Evolutionary conservation across 1,139 yeast species (phyloP).

Genomic region (Saccharomyces pastorianus): DNA sequence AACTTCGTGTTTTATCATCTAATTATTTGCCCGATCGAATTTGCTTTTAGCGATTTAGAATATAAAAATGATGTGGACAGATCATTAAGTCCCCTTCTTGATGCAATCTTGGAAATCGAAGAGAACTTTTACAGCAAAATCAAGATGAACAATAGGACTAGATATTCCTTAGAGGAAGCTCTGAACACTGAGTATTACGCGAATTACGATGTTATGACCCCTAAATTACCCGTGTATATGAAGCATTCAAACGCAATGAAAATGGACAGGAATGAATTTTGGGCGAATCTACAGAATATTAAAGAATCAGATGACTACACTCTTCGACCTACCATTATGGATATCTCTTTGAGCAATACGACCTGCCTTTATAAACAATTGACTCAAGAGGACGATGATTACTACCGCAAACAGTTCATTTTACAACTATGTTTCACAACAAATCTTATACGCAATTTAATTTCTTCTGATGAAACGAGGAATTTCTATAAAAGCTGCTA

Average conservation of each 20-base stretch:
- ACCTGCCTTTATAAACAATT: slow-evolving; percentile 19
- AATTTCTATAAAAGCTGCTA: slow-evolving; percentile 17
- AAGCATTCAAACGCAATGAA: slow-evolving; percentile 10
- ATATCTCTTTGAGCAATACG: slow-evolving; percentile 17
- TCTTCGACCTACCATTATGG: slow-evolving; percentile 20
- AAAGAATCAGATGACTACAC: slow-evolving; percentile 6
- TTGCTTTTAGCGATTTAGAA: slow-evolving; percentile 15
- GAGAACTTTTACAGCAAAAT: slow-evolving; percentile 21
- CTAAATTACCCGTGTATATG: slow-evolving; percentile 16
- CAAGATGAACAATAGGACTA: slow-evolving; percentile 12
- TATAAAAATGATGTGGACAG: slow-evolving; percentile 20
- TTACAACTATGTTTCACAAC: slow-evolving; percentile 20
- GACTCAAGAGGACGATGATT: slow-evolving; percentile 19
- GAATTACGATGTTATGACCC: slow-evolving; percentile 9
- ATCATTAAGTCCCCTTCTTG: slow-evolving; percentile 19
- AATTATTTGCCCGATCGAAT: slow-evolving; percentile 19
- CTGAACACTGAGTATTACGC: slow-evolving; percentile 16
- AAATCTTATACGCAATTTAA: slow-evolving; percentile 17
- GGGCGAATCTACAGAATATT: slow-evolving; percentile 11
- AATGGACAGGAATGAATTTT: slow-evolving; percentile 13
- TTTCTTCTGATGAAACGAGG: slow-evolving; percentile 16
- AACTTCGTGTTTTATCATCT: slow-evolving; percentile 17
- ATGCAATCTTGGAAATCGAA: slow-evolving; percentile 22
- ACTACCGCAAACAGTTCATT: slow-evolving; percentile 25
- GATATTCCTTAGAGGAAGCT: slow-evolving; percentile 12